Evolutionary conservation across 129 eudicot genomes (phyloP).

Genomic region (Chrysanthemum seticuspe): DNA sequence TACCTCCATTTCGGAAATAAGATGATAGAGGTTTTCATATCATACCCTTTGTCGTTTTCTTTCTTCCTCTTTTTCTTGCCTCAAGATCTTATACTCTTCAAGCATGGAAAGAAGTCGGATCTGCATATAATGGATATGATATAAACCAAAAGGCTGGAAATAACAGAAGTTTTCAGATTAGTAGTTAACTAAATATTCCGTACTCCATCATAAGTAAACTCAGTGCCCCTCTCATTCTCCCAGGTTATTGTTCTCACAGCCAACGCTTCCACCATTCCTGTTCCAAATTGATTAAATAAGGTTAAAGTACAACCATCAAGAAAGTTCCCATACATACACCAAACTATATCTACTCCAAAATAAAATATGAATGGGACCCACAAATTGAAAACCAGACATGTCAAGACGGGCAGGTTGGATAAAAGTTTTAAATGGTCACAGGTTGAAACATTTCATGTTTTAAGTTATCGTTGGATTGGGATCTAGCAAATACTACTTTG

Average conservation of each 20-base stretch:
- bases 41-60: slow-evolving; percentile 85
- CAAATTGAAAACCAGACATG: no score
- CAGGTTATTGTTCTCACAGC: slow-evolving; percentile 63
- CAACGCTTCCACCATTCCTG: slow-evolving; percentile 87
- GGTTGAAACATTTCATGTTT: no score
- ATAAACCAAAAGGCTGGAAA: neutral
- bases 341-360: neutral
- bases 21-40: neutral
- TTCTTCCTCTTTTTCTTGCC: slow-evolving; percentile 83
- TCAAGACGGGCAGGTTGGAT: neutral
- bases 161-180: slow-evolving; percentile 2
- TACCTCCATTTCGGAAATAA: neutral
- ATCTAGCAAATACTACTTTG: no score
- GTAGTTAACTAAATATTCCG: slow-evolving; percentile 22
- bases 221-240: slow-evolving; percentile 78
- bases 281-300: slow-evolving; percentile 25
- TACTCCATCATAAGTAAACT: slow-evolving; percentile 92
- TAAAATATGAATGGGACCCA: neutral
- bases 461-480: no score
- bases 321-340: neutral
- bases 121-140: slow-evolving; percentile 36
- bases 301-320: neutral
- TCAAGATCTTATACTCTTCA: slow-evolving; percentile 63
- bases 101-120: slow-evolving; percentile 86
- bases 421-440: no score